These are phyloP conservation scores for Cercospora nicotianae DNA, from an alignment of 2,329 filamentous ascomycete genomes.

Conservation along the genomic window DNA sequence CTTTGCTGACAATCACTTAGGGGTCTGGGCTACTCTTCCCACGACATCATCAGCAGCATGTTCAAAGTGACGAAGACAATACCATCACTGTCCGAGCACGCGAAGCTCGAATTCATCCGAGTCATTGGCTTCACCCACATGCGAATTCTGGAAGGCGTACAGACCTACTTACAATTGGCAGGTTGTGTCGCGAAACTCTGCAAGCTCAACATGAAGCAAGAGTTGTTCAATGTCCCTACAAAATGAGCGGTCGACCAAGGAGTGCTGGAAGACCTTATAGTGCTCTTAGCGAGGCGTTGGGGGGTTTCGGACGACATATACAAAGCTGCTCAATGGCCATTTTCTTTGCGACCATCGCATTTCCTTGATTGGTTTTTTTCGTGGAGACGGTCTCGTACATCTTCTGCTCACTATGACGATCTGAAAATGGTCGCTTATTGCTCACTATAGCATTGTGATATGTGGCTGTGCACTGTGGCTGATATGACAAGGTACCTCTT, in stretches of 20 bases:
- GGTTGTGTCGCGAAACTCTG: slow-evolving; percentile 88
- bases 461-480: not conserved
- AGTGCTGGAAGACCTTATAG: not conserved
- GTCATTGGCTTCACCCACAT: slow-evolving; percentile 99
- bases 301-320: slow-evolving; percentile 8
- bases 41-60: slow-evolving; percentile 99
- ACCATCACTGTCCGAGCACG: slow-evolving; percentile 85
- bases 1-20: slow-evolving; percentile 30
- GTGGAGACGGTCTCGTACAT: not conserved
- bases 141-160: slow-evolving; percentile 97
- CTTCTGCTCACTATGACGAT: not conserved
- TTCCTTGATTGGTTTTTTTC: not conserved
- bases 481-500: not conserved
- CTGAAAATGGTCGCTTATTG: not conserved
- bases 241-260: not conserved
- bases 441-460: not conserved
- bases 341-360: not conserved
- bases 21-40: slow-evolving; percentile 91
- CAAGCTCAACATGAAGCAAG: slow-evolving; percentile 94
- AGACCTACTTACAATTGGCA: slow-evolving; percentile 89
- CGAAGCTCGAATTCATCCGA: slow-evolving; percentile 88
- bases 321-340: not conserved
- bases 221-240: slow-evolving; percentile 63
- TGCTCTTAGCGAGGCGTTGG: slow-evolving; percentile 35
- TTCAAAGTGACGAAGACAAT: slow-evolving; percentile 98